Conservation (phyloP, 2,329 filamentous ascomycete genomes). For the Exophiala aquamarina region DNA sequence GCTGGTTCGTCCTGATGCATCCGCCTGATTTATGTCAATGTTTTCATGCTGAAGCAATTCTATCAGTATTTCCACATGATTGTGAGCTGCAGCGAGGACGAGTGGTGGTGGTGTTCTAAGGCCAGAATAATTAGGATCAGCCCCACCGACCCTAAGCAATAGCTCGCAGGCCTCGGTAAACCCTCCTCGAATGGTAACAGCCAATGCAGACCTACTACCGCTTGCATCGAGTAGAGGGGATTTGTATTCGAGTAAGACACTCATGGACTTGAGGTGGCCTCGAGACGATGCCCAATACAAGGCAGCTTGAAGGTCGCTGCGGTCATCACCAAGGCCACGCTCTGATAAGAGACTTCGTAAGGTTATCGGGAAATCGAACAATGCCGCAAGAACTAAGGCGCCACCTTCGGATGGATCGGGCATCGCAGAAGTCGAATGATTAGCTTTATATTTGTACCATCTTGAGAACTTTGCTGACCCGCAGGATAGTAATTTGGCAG, state of each 20-base stretch:
- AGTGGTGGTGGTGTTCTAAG: constrained; percentile 4
- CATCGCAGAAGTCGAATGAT: constrained; percentile 7
- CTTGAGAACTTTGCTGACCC: background rate
- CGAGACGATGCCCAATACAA: constrained; percentile 17
- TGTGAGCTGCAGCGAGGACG: constrained; percentile 7
- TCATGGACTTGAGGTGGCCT: constrained; percentile 5
- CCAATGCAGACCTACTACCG: constrained; percentile 3
- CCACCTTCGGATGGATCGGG: constrained; percentile 5
- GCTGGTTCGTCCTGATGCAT: constrained; percentile 5
- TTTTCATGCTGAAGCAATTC: constrained; percentile 5
- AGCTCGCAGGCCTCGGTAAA: constrained; percentile 9
- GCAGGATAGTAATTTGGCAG: constrained; percentile 10
- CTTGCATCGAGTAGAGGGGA: constrained; percentile 1
- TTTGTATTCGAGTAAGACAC: constrained; percentile 12
- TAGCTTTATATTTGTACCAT: constrained; percentile 15
- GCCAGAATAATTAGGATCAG: constrained; percentile 13
- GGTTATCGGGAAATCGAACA: constrained; percentile 8
- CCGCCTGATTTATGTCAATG: constrained; percentile 8
- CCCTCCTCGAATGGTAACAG: constrained; percentile 13
- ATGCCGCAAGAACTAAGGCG: constrained; percentile 14
- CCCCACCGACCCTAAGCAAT: constrained; percentile 4
- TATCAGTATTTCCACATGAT: constrained; percentile 13
- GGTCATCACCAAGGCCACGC: background rate
- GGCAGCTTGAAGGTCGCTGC: constrained; percentile 8
- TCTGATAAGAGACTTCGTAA: constrained; percentile 7